Base-by-base conservation (phyloP, 768 basidiomycete genomes). In the Lentinula boryana region DNA sequence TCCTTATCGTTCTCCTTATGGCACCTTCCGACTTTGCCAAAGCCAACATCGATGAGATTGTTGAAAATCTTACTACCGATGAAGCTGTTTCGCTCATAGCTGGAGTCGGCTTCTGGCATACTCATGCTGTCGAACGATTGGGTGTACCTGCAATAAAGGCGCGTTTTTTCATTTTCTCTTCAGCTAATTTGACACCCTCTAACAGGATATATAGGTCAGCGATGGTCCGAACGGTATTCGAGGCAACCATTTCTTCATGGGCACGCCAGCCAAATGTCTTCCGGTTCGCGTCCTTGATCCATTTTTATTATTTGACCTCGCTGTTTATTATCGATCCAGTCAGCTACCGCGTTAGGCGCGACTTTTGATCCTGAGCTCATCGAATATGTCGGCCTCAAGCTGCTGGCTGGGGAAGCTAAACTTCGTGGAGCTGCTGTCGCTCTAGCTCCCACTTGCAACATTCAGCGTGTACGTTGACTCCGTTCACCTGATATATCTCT, bases 371-470 rank as follows among this genome's bases (percentile, higher is more conserved):
- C 80, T 0, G 74, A 83, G 23, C 81, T 91, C 49, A 78, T 93
- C 27, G 74, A 85, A 60, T 72, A 81, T 65, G 80, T 86, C 16
- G 90, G 86, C 2, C 68, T 77, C 44, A 83, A 84, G 66, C 76
- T 92, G 16, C 78, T 92, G 18, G 89, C 89, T 1, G 71, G 76
- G 15, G 91, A 92, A 70, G 85, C 88, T 3, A 91, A 88, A 71
- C 75, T 88, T 52, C 78, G 84, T 49, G 81, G 86, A 2, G 86
- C 87, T 9, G 85, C 87, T 12, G 71, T 90, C 2, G 75, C 91
- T 33, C 81, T 93, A 16, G 92, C 86, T 0, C 92, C 91, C 0
- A 93, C 91, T 0, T 89, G 88, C 69, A 93, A 94, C 68, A 91
- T 91, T 54, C 91, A 92, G 71, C 82, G 92, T 35, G 89, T 84